Percentiles rank a stretch among this genome's conserved stretches.
phyloP scores from a whole-genome alignment of 2,329 filamentous ascomycete species.

The Trichoderma pleuroti region DNA sequence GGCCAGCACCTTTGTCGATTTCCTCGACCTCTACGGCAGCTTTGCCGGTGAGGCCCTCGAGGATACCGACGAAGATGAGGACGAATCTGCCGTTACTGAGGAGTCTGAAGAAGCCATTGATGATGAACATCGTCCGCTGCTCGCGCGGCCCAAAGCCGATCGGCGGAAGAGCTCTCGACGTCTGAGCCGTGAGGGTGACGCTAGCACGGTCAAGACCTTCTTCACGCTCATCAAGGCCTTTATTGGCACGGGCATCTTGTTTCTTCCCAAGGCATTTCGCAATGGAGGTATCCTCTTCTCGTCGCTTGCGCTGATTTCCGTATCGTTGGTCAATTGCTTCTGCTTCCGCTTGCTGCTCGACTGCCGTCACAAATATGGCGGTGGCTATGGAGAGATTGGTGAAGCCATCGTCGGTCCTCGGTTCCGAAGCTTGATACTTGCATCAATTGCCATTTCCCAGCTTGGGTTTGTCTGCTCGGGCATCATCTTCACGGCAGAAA shows the following conservation, averaged over 20 bases:
- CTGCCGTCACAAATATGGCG: slow-evolving; percentile 61
- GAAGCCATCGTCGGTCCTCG: slow-evolving; percentile 59
- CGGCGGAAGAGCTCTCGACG: slow-evolving; percentile 50
- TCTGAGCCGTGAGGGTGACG: slow-evolving; percentile 52
- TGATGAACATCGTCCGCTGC: slow-evolving; percentile 54
- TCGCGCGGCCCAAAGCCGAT: slow-evolving; percentile 38
- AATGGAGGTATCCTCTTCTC: slow-evolving; percentile 77
- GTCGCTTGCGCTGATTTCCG: slow-evolving; percentile 60
- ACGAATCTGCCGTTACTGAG: slow-evolving; percentile 49
- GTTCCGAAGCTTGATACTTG: slow-evolving; percentile 63
- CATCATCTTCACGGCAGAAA: slow-evolving; percentile 74
- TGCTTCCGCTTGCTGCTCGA: slow-evolving; percentile 70
- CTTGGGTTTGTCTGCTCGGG: slow-evolving; percentile 76
- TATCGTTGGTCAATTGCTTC: slow-evolving; percentile 63
- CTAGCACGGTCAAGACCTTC: slow-evolving; percentile 68
- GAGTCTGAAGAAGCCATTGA: slow-evolving; percentile 32
- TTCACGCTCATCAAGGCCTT: slow-evolving; percentile 78
- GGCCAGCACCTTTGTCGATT: slow-evolving; percentile 69
- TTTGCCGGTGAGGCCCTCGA: slow-evolving; percentile 71
- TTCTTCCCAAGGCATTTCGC: slow-evolving; percentile 73
- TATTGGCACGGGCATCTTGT: slow-evolving; percentile 78
- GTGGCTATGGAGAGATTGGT: slow-evolving; percentile 73
- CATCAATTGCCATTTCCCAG: slow-evolving; percentile 70
- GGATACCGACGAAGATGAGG: slow-evolving; percentile 44
- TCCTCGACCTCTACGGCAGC: slow-evolving; percentile 70